Evolutionary conservation across 2,329 filamentous ascomycete species (phyloP).

Genomic region (Fusarium zealandicum): DNA sequence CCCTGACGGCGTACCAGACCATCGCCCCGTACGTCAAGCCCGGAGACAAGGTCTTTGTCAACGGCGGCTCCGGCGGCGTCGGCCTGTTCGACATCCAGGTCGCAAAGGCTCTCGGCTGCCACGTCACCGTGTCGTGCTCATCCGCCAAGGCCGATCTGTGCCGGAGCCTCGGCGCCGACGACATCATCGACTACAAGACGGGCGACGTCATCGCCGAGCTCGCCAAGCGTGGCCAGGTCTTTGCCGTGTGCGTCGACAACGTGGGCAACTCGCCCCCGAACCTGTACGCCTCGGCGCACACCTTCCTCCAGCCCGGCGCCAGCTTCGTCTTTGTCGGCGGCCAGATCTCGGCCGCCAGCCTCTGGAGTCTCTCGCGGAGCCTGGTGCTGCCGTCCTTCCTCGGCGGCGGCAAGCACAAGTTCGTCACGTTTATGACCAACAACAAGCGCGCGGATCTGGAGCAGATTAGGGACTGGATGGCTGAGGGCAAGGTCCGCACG

Average conservation of each 20-base stretch:
- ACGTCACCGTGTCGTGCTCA: conserved; percentile 68
- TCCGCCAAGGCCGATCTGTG: conserved; percentile 64
- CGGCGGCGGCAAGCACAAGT: conserved; percentile 52
- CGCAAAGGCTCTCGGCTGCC: conserved; percentile 66
- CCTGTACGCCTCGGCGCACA: conserved; percentile 60
- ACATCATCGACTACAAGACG: conserved; percentile 67
- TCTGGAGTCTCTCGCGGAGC: conserved; percentile 36
- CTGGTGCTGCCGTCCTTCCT: conserved; percentile 46
- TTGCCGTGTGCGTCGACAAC: conserved; percentile 65
- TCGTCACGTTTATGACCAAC: conserved; percentile 50
- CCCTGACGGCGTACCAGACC: conserved; percentile 57
- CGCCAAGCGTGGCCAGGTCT: conserved; percentile 55
- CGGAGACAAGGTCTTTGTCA: conserved; percentile 69
- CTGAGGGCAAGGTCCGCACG: conserved; percentile 63
- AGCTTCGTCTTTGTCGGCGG: conserved; percentile 61
- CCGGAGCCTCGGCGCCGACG: conserved; percentile 67
- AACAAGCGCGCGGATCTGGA: conserved; percentile 55
- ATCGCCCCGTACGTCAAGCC: conserved; percentile 55
- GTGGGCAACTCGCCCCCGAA: conserved; percentile 57
- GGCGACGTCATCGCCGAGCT: conserved; percentile 57
- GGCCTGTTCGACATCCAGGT: conserved; percentile 70
- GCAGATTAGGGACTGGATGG: conserved; percentile 62
- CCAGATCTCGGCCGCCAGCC: conserved; percentile 40
- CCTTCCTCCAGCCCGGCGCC: conserved; percentile 57
- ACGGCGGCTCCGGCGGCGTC: conserved; percentile 69